These are phyloP conservation scores for Asterophora lycoperdoides DNA, from an alignment of 768 basidiomycete species.

Conservation along the genomic window DNA sequence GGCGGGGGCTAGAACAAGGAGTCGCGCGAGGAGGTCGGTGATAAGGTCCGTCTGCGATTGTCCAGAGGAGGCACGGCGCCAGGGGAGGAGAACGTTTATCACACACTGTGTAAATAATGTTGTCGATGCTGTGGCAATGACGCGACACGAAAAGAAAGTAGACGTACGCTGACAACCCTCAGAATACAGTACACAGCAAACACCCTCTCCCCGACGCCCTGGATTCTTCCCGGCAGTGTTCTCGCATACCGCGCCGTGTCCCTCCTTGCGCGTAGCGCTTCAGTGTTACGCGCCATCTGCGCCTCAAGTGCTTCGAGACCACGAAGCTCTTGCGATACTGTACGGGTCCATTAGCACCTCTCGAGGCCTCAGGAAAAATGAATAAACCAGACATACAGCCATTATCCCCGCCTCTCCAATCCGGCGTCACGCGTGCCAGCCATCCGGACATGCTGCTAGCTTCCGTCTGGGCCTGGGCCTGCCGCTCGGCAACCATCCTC, in stretches of 20 bases:
- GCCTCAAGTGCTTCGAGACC: constrained; percentile 66
- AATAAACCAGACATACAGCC: constrained; percentile 26
- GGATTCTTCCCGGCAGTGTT: constrained; percentile 52
- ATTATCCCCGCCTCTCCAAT: constrained; percentile 46
- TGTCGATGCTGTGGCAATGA: neutral
- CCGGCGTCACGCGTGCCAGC: constrained; percentile 47
- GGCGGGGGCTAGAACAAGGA: constrained; percentile 29
- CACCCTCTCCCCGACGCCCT: constrained; percentile 41
- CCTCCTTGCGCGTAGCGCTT: constrained; percentile 44
- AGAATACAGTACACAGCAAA: constrained; percentile 69
- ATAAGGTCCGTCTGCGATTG: constrained; percentile 21
- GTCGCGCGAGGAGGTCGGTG: constrained; percentile 39
- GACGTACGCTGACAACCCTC: constrained; percentile 57
- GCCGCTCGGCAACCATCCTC: constrained; percentile 28
- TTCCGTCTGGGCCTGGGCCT: constrained; percentile 24
- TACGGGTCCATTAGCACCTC: neutral
- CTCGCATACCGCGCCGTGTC: constrained; percentile 44
- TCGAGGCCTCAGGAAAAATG: neutral
- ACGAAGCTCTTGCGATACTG: constrained; percentile 52
- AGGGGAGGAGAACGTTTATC: constrained; percentile 45
- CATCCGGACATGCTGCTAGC: constrained; percentile 29
- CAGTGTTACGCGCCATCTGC: constrained; percentile 59
- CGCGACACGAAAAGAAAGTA: neutral
- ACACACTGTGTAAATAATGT: constrained; percentile 34
- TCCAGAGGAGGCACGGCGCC: constrained; percentile 22